Percentiles rank a stretch among this genome's conserved stretches.
These are phyloP conservation scores for Phyllachora maydis DNA, from an alignment of 2,329 filamentous ascomycete genomes.

Conservation along the genomic window DNA sequence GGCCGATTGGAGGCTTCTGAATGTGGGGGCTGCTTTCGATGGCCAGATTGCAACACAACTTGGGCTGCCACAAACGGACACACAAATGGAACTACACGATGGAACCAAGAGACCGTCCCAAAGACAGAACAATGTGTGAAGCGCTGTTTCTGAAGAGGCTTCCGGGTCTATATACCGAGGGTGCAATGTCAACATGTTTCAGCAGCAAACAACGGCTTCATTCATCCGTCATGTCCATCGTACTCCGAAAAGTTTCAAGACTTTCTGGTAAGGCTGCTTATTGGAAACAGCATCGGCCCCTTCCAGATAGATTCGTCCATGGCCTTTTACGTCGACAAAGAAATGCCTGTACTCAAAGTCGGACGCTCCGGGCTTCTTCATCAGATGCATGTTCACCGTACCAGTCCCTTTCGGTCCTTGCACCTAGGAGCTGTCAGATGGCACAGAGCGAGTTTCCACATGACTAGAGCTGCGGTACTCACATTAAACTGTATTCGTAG, in stretches of 20 bases:
- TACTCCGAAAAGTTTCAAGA: conserved; percentile 38
- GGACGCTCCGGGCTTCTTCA: conserved; percentile 38
- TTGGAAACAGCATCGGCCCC: conserved; percentile 24
- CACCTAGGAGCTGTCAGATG: conserved; percentile 30
- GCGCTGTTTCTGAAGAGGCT: no score
- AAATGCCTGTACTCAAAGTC: conserved; percentile 67
- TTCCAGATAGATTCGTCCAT: conserved; percentile 43
- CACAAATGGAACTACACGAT: no score
- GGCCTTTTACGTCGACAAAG: conserved; percentile 58
- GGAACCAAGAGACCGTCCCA: no score
- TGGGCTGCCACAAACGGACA: no score
- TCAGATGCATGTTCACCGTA: conserved; percentile 58
- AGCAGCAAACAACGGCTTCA: no score
- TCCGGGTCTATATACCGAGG: no score
- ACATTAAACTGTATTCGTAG: conserved; percentile 72
- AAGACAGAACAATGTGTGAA: no score
- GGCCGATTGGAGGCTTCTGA: no score
- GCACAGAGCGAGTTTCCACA: conserved; percentile 1
- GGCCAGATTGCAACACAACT: no score
- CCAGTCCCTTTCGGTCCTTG: conserved; percentile 59
- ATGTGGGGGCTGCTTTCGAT: no score
- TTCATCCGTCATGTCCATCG: conserved; percentile 31
- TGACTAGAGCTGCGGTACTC: conserved; percentile 8
- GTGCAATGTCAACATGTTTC: no score
- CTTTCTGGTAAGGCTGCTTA: conserved; percentile 15